Conservation (phyloP, 768 basidiomycete genomes). For the Lactifluus piperatus region DNA sequence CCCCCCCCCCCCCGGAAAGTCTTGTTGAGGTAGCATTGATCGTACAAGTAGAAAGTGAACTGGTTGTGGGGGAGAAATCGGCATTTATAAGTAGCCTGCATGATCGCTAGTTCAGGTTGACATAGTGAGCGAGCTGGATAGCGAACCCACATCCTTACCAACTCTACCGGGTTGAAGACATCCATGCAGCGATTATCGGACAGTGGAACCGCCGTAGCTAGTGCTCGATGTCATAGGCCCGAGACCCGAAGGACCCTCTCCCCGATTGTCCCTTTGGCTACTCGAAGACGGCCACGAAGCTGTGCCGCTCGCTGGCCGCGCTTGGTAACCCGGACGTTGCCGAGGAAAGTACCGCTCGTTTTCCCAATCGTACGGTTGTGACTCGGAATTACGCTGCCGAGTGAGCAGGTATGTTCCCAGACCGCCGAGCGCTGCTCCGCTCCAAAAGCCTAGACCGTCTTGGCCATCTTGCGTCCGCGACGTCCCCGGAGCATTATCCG, state of each 20-base stretch:
- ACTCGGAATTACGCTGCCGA: slow-evolving; percentile 21
- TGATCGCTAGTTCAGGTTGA: neutral
- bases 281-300: slow-evolving; percentile 2
- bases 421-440: slow-evolving; percentile 69
- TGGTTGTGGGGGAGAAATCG: neutral
- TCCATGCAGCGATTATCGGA: slow-evolving; percentile 38
- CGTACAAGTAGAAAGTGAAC: neutral
- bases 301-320: slow-evolving; percentile 19
- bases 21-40: neutral
- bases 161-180: neutral
- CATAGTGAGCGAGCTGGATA: neutral
- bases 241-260: slow-evolving; percentile 60
- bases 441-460: slow-evolving; percentile 67
- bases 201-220: slow-evolving; percentile 70
- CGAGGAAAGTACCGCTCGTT: slow-evolving; percentile 25
- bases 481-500: slow-evolving; percentile 32
- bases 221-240: slow-evolving; percentile 70
- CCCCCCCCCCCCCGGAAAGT: too few species aligned
- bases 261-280: slow-evolving; percentile 36
- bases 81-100: neutral
- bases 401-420: slow-evolving; percentile 51
- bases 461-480: neutral
- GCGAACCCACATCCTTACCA: neutral
- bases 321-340: slow-evolving; percentile 24
- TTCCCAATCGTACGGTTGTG: slow-evolving; percentile 53